These are phyloP conservation scores for Heracleum sosnowskyi DNA, from an alignment of 129 eudicot species.

Conservation along the genomic window DNA sequence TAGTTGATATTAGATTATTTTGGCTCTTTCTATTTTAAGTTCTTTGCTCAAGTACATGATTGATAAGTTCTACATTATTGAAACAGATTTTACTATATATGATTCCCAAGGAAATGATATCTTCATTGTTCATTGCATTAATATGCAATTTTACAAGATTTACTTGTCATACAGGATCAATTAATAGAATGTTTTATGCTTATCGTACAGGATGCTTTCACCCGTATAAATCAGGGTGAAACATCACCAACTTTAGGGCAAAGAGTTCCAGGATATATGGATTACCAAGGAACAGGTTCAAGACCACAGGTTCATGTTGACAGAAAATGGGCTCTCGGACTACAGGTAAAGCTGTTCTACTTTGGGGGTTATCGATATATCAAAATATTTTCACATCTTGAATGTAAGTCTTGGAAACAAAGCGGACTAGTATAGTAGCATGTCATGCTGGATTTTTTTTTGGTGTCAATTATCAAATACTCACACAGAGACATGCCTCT, in stretches of 20 bases:
- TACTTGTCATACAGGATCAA: neutral
- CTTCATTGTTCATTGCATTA: neutral
- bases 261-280: constrained; percentile 51
- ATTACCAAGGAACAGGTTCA: constrained; percentile 56
- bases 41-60: neutral
- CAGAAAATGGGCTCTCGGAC: constrained; percentile 98
- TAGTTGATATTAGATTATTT: constrained; percentile 10
- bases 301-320: constrained; percentile 57
- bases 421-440: neutral
- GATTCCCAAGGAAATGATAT: neutral
- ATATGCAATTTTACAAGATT: neutral
- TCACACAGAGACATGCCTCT: neutral
- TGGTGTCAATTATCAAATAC: neutral
- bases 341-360: constrained; percentile 48
- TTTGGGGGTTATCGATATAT: neutral
- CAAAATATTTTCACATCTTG: no score
- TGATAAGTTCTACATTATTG: neutral
- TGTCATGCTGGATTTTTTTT: neutral
- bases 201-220: constrained; percentile 45
- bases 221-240: constrained; percentile 45
- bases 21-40: neutral
- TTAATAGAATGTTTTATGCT: neutral
- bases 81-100: neutral
- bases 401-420: neutral
- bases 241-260: constrained; percentile 46